Evolutionary conservation across 1,284 basidiomycete genomes (phyloP).

Genomic region (Trichosporon sp.): DNA sequence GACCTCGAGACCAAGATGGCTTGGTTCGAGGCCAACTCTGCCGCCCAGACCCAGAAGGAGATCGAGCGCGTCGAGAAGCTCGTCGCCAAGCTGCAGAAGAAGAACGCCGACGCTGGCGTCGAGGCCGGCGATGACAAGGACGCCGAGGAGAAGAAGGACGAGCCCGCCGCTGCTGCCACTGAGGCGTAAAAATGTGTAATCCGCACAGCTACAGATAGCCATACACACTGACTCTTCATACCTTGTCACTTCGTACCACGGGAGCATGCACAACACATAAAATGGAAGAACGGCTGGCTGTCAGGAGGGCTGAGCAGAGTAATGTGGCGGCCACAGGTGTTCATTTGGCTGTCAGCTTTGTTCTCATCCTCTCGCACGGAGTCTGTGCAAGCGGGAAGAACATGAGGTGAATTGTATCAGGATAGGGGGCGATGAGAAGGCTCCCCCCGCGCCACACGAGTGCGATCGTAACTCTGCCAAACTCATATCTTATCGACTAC

Average conservation of each 20-base stretch:
- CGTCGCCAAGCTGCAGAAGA: slow-evolving; percentile 60
- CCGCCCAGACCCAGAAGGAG: slow-evolving; percentile 63
- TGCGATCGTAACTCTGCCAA: neutral
- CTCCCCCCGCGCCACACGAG: no score
- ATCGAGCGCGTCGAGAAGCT: slow-evolving; percentile 68
- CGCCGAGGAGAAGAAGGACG: slow-evolving; percentile 20
- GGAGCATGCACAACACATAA: slow-evolving; percentile 18
- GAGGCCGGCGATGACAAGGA: slow-evolving; percentile 21
- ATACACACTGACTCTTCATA: slow-evolving; percentile 5
- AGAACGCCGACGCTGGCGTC: slow-evolving; percentile 40
- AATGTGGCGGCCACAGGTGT: no score
- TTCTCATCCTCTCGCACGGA: no score
- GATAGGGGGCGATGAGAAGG: no score
- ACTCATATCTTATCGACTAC: neutral
- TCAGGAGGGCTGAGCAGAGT: no score
- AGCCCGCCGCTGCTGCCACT: slow-evolving; percentile 1
- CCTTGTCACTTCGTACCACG: slow-evolving; percentile 17
- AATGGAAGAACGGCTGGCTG: neutral
- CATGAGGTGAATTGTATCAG: no score
- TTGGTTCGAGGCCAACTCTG: slow-evolving; percentile 78
- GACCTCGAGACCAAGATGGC: slow-evolving; percentile 92
- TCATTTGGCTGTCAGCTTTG: no score
- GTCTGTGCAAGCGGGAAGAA: no score
- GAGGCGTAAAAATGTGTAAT: slow-evolving; percentile 14
- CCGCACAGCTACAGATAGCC: neutral